A percentile compares a stretch with the other conserved stretches of the same genome.
These are phyloP conservation scores for Macrocystidia cucumis DNA, from an alignment of 1,284 basidiomycete species.

Conservation along the genomic window DNA sequence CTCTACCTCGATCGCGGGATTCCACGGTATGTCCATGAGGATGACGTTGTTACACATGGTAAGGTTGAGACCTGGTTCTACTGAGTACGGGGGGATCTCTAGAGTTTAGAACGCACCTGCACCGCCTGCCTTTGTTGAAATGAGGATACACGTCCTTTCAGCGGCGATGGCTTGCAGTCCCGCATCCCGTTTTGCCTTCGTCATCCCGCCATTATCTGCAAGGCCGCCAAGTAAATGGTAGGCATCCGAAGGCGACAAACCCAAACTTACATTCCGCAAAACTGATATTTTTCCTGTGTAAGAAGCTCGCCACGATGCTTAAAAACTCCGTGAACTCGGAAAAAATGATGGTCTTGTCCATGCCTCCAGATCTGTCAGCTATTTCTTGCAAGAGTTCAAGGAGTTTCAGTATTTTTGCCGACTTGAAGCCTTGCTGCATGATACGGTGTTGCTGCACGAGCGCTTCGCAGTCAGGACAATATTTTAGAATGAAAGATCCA, in stretches of 20 bases:
- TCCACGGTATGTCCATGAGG: slow-evolving; percentile 94
- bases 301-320: slow-evolving; percentile 80
- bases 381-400: slow-evolving; percentile 68
- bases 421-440: slow-evolving; percentile 33
- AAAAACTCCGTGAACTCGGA: slow-evolving; percentile 91
- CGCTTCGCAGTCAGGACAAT: slow-evolving; percentile 56
- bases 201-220: slow-evolving; percentile 85
- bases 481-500: too few relatives aligned
- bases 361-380: slow-evolving; percentile 47
- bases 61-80: slow-evolving; percentile 73
- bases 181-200: slow-evolving; percentile 66
- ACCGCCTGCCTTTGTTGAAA: slow-evolving; percentile 95
- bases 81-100: neutral
- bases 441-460: slow-evolving; percentile 34
- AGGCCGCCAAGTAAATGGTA: slow-evolving; percentile 4
- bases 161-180: slow-evolving; percentile 70
- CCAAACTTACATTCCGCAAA: slow-evolving; percentile 78
- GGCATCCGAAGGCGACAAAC: slow-evolving; percentile 5
- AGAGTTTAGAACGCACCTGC: slow-evolving; percentile 45
- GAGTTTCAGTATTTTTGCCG: slow-evolving; percentile 87
- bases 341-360: slow-evolving; percentile 89
- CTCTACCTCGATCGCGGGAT: slow-evolving; percentile 70
- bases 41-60: slow-evolving; percentile 95
- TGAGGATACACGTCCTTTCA: slow-evolving; percentile 65
- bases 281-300: slow-evolving; percentile 54